Base-by-base conservation (phyloP, 352 stramenopile species). In the Pythium graminicola region DNA sequence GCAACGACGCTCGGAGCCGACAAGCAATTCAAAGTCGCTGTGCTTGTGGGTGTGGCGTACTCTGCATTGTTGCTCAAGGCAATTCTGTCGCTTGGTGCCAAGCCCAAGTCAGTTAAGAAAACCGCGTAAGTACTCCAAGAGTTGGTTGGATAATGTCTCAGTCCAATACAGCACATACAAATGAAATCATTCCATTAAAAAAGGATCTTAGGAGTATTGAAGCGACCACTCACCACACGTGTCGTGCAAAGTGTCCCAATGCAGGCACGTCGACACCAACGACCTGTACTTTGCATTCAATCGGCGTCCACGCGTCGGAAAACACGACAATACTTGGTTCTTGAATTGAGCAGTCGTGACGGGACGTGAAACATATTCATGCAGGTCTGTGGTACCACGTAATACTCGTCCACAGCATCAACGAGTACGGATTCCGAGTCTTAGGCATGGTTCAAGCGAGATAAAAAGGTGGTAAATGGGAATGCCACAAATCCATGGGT, bases 11-110 rank as follows among this genome's bases (percentile, higher is more conserved):
- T 86, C 16, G 76, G 73, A 14, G 59, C 65, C 11, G 58, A 76
- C 41, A 65, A 73, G 50, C 76, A 85, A 60, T 54, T 76, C 33
- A 72, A 71, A 44, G 60, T 86, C 28, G 67, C 62, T 0, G 57
- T 41, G 39, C 64, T 71, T 14, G 64, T 74, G 22, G 62, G 27
- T 13, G 64, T 64, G 16, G 76, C 67, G 14, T 85, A 85, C 62
- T 29, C 35, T 31, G 53, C 70, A 29, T 61, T 86, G 32, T 47
- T 86, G 24, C 26, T 81, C 40, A 84, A 84, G 58, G 56, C 57
- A 1, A 33, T 65, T 7, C 16, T 62, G 33, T 53, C 59, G 32
- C 43, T 64, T 28, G 28, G 26, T 14, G 49, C 40, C 39, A 64
- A 64, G 40, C 47, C 57, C 24, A 66, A 54, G 53, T 26, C 35